Conservation (phyloP, 1,139 yeast genomes). For the Chernovozyma sophiae-reginae region DNA sequence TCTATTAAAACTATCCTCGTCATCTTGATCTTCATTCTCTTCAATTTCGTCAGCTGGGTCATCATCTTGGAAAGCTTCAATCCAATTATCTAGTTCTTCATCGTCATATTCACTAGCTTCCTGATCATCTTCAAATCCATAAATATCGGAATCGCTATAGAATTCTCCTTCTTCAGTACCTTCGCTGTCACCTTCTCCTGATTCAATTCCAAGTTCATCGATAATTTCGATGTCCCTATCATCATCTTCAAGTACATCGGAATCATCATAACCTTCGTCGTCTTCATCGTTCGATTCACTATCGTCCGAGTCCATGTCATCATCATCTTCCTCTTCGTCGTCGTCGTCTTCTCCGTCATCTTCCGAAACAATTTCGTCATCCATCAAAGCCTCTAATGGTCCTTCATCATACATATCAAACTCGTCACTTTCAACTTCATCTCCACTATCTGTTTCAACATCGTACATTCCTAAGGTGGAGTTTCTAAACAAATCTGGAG, state of each 20-base stretch:
- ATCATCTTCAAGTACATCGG: constrained; percentile 11
- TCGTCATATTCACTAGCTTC: constrained; percentile 35
- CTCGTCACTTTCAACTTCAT: constrained; percentile 28
- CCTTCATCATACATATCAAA: constrained; percentile 26
- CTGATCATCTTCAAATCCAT: constrained; percentile 30
- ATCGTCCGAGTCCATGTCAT: constrained; percentile 19
- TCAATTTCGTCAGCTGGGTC: constrained; percentile 11
- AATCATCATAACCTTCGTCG: constrained; percentile 14
- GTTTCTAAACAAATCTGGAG: constrained; percentile 79
- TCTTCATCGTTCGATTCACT: constrained; percentile 18
- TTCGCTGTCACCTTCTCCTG: constrained; percentile 16
- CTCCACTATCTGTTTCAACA: constrained; percentile 70
- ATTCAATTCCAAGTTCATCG: constrained; percentile 37
- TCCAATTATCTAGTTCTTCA: constrained; percentile 43
- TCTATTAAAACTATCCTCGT: background rate
- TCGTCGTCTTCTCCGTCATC: constrained; percentile 26
- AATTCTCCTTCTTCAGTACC: constrained; percentile 25
- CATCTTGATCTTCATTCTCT: background rate
- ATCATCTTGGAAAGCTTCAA: constrained; percentile 36
- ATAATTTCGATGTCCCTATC: constrained; percentile 32
- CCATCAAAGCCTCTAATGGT: constrained; percentile 33
- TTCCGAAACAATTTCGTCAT: constrained; percentile 21
- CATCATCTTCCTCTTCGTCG: constrained; percentile 18
- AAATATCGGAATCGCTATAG: constrained; percentile 29
- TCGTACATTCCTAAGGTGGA: constrained; percentile 95